Evolutionary conservation across 2,329 filamentous ascomycete species (phyloP).

Genomic region (Fusarium citri): DNA sequence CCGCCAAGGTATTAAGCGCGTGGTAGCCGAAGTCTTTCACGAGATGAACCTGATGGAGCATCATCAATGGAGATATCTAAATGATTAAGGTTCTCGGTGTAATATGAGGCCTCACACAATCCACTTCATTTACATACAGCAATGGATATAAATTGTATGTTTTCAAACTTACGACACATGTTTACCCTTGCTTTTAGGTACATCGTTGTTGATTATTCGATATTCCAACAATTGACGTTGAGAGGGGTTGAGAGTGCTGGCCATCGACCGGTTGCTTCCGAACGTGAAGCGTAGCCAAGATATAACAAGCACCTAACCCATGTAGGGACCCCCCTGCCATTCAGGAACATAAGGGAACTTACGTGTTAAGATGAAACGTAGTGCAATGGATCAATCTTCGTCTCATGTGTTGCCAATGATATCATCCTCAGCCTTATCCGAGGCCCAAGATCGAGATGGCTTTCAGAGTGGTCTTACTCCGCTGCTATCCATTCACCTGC

Average conservation of each 20-base stretch:
- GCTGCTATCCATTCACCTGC: not conserved
- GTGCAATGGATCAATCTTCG: conserved; percentile 20
- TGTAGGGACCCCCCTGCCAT: conserved; percentile 29
- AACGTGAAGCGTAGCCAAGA: conserved; percentile 19
- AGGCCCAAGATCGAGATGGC: not conserved
- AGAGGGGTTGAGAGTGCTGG: not conserved
- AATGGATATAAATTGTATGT: conserved; percentile 3
- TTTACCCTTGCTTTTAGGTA: not conserved
- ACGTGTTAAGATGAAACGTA: conserved; percentile 27
- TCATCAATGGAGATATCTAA: not conserved
- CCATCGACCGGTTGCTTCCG: conserved; percentile 24
- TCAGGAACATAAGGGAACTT: not conserved
- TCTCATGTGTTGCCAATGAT: conserved; percentile 30
- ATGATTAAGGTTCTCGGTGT: not conserved
- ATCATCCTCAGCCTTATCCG: conserved; percentile 25
- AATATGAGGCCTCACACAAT: conserved; percentile 15
- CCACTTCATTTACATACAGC: not conserved
- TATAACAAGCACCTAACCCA: conserved; percentile 14
- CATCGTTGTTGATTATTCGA: not conserved
- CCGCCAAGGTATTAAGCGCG: not conserved
- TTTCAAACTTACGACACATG: not conserved
- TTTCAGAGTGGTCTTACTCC: not conserved
- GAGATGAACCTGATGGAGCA: not conserved
- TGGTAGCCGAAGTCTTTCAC: not conserved
- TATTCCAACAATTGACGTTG: not conserved